These are phyloP conservation scores for Pulicaria dysenterica DNA, from an alignment of 129 eudicot species.

Conservation along the genomic window DNA sequence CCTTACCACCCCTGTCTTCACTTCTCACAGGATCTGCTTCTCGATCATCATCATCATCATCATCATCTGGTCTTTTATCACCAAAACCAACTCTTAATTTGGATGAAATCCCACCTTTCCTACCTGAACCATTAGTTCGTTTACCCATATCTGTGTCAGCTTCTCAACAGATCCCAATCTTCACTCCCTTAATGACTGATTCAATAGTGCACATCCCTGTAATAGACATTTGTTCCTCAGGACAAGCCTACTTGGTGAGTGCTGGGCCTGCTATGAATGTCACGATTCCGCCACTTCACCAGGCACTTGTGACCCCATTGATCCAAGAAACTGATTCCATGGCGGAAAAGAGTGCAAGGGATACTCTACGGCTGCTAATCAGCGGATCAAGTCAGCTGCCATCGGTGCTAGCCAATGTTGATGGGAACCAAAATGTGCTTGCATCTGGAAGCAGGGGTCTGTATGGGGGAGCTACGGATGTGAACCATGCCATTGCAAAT, in stretches of 20 bases:
- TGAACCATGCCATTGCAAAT: conserved; percentile 43
- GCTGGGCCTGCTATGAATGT: conserved; percentile 67
- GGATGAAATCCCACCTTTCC: conserved; percentile 57
- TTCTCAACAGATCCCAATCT: conserved; percentile 69
- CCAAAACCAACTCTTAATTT: conserved; percentile 50
- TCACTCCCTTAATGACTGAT: conserved; percentile 81
- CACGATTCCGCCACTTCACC: conserved; percentile 52
- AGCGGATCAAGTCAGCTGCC: conserved; percentile 62
- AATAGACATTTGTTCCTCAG: conserved; percentile 78
- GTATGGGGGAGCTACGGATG: conserved; percentile 57
- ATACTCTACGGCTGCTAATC: conserved; percentile 72
- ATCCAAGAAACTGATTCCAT: conserved; percentile 54
- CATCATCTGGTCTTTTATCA: conserved; percentile 45
- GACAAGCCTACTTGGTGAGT: conserved; percentile 81
- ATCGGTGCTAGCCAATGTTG: conserved; percentile 53
- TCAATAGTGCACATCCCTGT: conserved; percentile 88
- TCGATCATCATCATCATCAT: conserved; percentile 12
- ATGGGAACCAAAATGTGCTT: conserved; percentile 38
- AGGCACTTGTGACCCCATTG: conserved; percentile 48
- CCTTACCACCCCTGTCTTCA: conserved; percentile 74
- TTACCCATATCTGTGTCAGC: conserved; percentile 50
- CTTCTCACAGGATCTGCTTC: conserved; percentile 46
- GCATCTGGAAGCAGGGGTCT: conserved; percentile 70
- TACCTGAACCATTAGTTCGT: conserved; percentile 57
- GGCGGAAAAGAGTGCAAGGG: conserved; percentile 71